Percentiles rank a stretch among this genome's conserved stretches.
These are phyloP conservation scores for Eruca vesicaria DNA, from an alignment of 441 rosid species.

Conservation along the genomic window DNA sequence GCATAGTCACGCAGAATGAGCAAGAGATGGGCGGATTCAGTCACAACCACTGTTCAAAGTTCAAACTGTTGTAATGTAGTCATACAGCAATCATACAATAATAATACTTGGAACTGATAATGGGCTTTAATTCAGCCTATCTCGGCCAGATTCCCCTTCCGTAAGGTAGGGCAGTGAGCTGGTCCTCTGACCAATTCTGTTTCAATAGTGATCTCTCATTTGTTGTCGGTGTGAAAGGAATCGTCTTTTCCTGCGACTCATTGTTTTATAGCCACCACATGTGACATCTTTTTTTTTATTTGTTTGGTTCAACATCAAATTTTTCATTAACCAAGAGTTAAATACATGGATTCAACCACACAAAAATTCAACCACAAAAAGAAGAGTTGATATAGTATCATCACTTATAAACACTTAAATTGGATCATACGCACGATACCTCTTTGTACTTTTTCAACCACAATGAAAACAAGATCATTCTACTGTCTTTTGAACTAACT, in stretches of 20 bases:
- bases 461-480: too few relatives aligned
- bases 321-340: too few relatives aligned
- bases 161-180: not conserved
- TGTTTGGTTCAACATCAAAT: too few relatives aligned
- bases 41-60: not conserved
- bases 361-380: too few relatives aligned
- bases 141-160: not conserved
- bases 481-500: too few relatives aligned
- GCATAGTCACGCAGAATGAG: not conserved
- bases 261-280: not conserved
- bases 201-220: not conserved
- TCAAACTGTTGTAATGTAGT: not conserved
- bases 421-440: too few relatives aligned
- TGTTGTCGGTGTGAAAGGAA: slow-evolving; percentile 1
- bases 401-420: too few relatives aligned
- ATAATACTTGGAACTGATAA: not conserved
- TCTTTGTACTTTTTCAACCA: too few relatives aligned
- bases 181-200: not conserved
- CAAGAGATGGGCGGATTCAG: not conserved
- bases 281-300: too few relatives aligned
- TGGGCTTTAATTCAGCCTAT: not conserved
- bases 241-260: not conserved
- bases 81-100: not conserved
- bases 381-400: too few relatives aligned
- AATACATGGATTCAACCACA: too few relatives aligned